Evolutionary conservation across 768 basidiomycete genomes (phyloP), one percentile per base, ranked within the genome.

Genomic region (Termitomyces eurrhizus): DNA sequence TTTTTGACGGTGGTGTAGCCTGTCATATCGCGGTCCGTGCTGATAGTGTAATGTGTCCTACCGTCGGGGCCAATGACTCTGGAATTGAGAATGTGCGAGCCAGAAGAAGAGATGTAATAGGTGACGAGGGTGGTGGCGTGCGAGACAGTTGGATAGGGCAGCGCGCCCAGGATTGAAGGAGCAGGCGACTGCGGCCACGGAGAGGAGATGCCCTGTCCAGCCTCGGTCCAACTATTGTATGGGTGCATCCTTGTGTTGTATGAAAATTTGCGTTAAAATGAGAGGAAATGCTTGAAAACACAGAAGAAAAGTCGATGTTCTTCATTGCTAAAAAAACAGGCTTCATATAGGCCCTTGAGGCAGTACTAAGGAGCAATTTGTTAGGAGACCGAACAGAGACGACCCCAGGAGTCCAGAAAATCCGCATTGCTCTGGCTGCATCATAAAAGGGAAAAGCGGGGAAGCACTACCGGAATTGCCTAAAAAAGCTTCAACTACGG

Each of bases 121-220:
- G 73, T 67, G 67, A 72, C 64, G 32, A 75, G 62, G 35, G 73
- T 70, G 16, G 77, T 64, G 26, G 73, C 39, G 7, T 74, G 67
- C 26, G 74, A 61, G 35, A 74, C 59, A 26, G 72, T 56, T 0
- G 83, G 78, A 65, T 83, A 85, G 33, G 87, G 87, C 21, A 88
- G 81, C 0, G 85, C 86, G 6, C 87, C 87, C 65, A 82, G 84
- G 59, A 87, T 71, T 51, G 87, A 87, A 51, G 85, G 82, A 5
- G 76, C 67, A 11, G 74, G 67, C 24, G 59, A 57, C 44, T 62
- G 60, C 21, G 66, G 64, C 68, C 66, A 69, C 4, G 63, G 62
- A 9, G 65, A 56, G 26, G 72, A 73, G 29, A 62, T 65, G 8
- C 68, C 67, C 51, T 72, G 68, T 29, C 67, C 70, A 45, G 63